Percentiles rank a stretch among this genome's conserved stretches.
These are phyloP conservation scores for Trichoderma breve DNA, from an alignment of 2,329 filamentous ascomycete species.

Conservation along the genomic window DNA sequence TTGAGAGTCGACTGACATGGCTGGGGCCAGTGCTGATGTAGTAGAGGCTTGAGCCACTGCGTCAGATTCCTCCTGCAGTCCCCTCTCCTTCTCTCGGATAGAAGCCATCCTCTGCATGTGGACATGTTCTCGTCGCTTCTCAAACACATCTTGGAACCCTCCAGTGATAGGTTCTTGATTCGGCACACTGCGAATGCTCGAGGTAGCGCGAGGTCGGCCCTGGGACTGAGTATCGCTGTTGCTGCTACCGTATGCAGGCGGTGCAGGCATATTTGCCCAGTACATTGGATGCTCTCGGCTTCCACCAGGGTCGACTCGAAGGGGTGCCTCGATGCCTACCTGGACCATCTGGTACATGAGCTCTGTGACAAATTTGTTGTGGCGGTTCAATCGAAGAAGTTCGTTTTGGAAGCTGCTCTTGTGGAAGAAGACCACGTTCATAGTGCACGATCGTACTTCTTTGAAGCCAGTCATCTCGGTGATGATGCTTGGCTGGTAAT, in stretches of 20 bases:
- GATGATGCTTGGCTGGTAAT: constrained; percentile 82
- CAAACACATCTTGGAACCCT: constrained; percentile 48
- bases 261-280: constrained; percentile 39
- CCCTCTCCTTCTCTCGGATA: constrained; percentile 39
- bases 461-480: constrained; percentile 78
- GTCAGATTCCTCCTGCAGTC: constrained; percentile 30
- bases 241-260: constrained; percentile 35
- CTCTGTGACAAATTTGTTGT: constrained; percentile 92
- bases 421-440: constrained; percentile 97
- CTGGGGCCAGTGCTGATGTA: constrained; percentile 30
- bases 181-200: constrained; percentile 24
- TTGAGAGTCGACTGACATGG: constrained; percentile 24
- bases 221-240: constrained; percentile 23
- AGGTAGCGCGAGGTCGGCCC: constrained; percentile 19
- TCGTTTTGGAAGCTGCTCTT: constrained; percentile 98
- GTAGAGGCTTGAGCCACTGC: constrained; percentile 28
- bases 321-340: constrained; percentile 79
- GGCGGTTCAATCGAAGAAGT: constrained; percentile 78
- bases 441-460: constrained; percentile 78
- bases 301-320: constrained; percentile 60
- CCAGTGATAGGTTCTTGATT: constrained; percentile 35
- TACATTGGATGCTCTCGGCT: constrained; percentile 67
- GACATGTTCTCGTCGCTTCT: constrained; percentile 39
- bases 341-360: constrained; percentile 83
- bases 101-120: constrained; percentile 38